Percentiles rank a stretch among this genome's conserved stretches.
phyloP scores from a whole-genome alignment of 352 stramenopile genomes.

The Globisporangium polare region DNA sequence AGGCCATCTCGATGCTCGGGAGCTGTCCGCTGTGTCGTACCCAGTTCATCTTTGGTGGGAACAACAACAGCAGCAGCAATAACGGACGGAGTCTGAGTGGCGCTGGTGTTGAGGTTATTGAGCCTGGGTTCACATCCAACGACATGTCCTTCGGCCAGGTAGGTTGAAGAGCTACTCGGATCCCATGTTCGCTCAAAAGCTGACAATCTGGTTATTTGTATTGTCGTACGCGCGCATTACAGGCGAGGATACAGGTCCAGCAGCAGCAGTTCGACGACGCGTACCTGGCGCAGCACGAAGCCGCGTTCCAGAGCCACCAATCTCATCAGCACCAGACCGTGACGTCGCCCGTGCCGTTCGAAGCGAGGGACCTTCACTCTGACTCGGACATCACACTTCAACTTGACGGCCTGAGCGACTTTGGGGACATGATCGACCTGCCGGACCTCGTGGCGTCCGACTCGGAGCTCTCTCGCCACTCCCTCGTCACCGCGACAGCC shows the following conservation, averaged over 20 bases:
- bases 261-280: constrained; percentile 7
- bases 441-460: constrained; percentile 49
- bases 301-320: neutral
- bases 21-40: constrained; percentile 47
- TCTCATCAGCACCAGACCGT: neutral
- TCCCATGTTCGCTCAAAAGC: neutral
- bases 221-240: neutral
- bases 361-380: constrained; percentile 21
- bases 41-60: constrained; percentile 35
- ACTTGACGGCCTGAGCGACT: constrained; percentile 47
- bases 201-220: neutral
- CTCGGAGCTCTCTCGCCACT: constrained; percentile 12
- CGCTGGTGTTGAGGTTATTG: neutral
- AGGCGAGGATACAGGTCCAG: constrained; percentile 5
- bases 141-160: neutral
- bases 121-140: neutral
- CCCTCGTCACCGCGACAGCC: neutral
- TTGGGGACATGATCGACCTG: constrained; percentile 55
- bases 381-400: constrained; percentile 31
- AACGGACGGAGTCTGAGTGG: neutral
- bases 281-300: neutral
- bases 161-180: neutral
- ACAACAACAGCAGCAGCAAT: neutral
- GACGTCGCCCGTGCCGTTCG: constrained; percentile 12
- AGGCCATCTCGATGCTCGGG: constrained; percentile 33